Evolutionary conservation across 1,284 basidiomycete species (phyloP), one percentile per base, ranked within the genome.

Genomic region (Cryptococcus jaspeensis): DNA sequence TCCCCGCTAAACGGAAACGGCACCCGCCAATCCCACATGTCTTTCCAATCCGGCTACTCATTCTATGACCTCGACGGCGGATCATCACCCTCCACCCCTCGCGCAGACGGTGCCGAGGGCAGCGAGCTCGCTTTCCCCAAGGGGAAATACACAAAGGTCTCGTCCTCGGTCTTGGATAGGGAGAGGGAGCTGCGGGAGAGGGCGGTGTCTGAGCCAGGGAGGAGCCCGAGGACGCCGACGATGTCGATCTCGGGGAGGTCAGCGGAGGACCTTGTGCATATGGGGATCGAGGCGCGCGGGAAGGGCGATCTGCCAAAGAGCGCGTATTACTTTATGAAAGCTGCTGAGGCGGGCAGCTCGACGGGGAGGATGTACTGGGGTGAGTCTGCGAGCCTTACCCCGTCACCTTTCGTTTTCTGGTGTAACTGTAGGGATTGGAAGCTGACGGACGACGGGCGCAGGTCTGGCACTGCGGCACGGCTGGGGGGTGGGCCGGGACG

Each of bases 301-400:
- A 66, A 65, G 35, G 73, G 72, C 9, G 72, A 76, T 59, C 41
- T 72, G 38, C 62, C 74, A 9, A 73, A 72, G 43, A 66, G 68
- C 12, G 73, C 75, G 41, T 76, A 69, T 62, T 69, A 72, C 46
- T 78, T 77, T 54, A 68, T 74, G 64, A 71, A 69, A 59, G 74
- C 76, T 43, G 73, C 74, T 20, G 72, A 77, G 53, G 63, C 59
- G 3, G 75, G 75, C 3, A 72, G 69, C 47, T 48, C 67, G n/a
- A 71, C 69, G 0, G 76, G 76, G 5, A 62, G 68, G 56, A 74
- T 78, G 53, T 72, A 74, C 48, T 77, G 66, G 59, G 76, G 73
- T 71, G 53, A 60, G 70, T 62, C 2, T 15, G 4, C n/a, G 28
- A 32, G 28, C 9, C 36, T 7, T 16, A 22, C 28, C 28, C 32